phyloP scores from a whole-genome alignment of 1,284 basidiomycete genomes.

The Laetiporus sulphureus region DNA sequence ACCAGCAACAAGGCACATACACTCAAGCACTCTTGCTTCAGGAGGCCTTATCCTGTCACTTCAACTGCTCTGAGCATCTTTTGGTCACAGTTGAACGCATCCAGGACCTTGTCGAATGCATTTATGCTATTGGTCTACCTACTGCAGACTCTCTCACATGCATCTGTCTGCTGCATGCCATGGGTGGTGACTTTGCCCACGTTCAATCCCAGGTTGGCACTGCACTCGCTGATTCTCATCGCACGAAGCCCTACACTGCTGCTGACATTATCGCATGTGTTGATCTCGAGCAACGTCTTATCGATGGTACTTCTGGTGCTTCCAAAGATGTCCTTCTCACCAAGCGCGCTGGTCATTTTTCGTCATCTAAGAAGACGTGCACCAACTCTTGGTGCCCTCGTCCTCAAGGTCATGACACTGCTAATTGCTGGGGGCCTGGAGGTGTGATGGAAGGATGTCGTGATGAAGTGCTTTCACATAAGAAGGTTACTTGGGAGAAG shows the following conservation, averaged over 20 bases:
- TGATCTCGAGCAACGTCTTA: conserved; percentile 6
- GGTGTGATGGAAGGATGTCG: conserved; percentile 4
- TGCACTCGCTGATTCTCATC: neutral
- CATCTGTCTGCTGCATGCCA: conserved; percentile 8
- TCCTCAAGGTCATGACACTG: too few species aligned
- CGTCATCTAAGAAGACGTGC: neutral
- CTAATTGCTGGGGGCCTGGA: conserved; percentile 5
- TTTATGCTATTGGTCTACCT: conserved; percentile 10
- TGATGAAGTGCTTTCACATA: neutral
- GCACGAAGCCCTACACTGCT: too few species aligned
- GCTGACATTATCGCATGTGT: conserved; percentile 6
- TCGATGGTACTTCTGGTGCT: too few species aligned
- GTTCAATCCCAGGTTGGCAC: conserved; percentile 8
- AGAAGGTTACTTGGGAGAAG: neutral
- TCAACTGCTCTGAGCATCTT: too few species aligned
- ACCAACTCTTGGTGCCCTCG: conserved; percentile 5
- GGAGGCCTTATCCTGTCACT: too few species aligned
- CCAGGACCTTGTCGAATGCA: conserved; percentile 4
- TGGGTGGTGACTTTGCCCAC: conserved; percentile 2
- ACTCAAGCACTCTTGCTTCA: too few species aligned
- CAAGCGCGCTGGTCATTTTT: neutral
- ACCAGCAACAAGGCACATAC: too few species aligned
- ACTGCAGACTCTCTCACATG: conserved; percentile 4
- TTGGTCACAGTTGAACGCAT: too few species aligned
- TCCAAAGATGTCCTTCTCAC: neutral